A percentile compares a stretch with the other conserved stretches of the same genome.
Conservation (phyloP, 2,329 filamentous ascomycete genomes). For the Xenoacremonium recifei region DNA sequence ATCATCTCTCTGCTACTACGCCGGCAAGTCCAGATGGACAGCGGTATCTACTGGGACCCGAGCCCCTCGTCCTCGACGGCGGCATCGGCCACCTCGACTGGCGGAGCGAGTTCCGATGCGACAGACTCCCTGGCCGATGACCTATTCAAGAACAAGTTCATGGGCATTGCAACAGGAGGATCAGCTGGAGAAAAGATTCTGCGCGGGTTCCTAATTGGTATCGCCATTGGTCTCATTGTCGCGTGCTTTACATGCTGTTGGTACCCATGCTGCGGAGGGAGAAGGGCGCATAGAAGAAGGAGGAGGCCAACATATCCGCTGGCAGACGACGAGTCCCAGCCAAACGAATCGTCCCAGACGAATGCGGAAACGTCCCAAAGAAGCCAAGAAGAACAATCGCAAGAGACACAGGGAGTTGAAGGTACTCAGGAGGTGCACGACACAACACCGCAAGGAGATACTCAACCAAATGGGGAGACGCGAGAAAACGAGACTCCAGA, state of each 20-base stretch:
- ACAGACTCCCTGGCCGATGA: slow-evolving; percentile 21
- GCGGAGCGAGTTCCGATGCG: background rate
- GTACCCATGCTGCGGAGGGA: slow-evolving; percentile 29
- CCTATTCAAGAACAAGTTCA: slow-evolving; percentile 26
- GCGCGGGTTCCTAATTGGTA: slow-evolving; percentile 33
- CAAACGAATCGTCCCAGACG: no score
- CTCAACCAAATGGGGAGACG: no score
- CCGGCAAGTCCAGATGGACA: background rate
- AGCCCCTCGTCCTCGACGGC: background rate
- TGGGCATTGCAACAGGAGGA: slow-evolving; percentile 27
- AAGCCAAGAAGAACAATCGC: no score
- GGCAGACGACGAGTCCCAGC: background rate
- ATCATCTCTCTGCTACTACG: background rate
- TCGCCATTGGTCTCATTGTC: slow-evolving; percentile 30
- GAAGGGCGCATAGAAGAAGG: slow-evolving; percentile 2
- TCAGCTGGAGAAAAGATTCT: slow-evolving; percentile 31
- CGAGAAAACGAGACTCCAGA: no score
- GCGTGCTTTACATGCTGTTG: slow-evolving; percentile 33
- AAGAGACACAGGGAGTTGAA: no score
- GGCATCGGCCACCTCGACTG: background rate
- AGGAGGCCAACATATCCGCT: no score
- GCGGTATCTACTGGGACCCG: background rate
- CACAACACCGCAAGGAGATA: no score
- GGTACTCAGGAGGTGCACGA: no score
- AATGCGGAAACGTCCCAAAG: no score